Conservation (phyloP, 2,329 filamentous ascomycete species). For the Helotiales sp. region DNA sequence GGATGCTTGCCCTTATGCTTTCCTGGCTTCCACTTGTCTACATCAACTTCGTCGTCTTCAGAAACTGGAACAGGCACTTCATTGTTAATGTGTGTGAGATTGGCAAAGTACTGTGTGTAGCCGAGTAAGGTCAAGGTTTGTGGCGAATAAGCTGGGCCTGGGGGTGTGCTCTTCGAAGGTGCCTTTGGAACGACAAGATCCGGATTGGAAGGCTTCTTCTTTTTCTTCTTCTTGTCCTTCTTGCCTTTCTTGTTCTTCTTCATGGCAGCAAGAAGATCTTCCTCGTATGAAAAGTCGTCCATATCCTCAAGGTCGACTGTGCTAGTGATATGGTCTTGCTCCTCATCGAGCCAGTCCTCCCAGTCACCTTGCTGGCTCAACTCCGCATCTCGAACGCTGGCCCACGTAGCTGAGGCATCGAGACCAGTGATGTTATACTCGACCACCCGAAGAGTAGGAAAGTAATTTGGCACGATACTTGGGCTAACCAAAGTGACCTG, state of each 20-base stretch:
- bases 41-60: constrained; percentile 27
- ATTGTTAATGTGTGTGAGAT: constrained; percentile 88
- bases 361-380: constrained; percentile 2
- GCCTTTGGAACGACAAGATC: constrained; percentile 66
- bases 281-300: constrained; percentile 4
- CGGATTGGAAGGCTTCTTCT: constrained; percentile 55
- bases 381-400: constrained; percentile 11
- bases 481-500: constrained; percentile 78
- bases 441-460: constrained; percentile 83
- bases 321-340: neutral
- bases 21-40: constrained; percentile 59
- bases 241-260: constrained; percentile 45
- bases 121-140: constrained; percentile 78
- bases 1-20: constrained; percentile 62
- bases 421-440: constrained; percentile 80
- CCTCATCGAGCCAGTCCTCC: constrained; percentile 23
- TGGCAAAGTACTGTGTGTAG: constrained; percentile 91
- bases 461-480: constrained; percentile 90
- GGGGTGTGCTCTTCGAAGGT: constrained; percentile 70
- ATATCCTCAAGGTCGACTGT: neutral
- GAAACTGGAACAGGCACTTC: constrained; percentile 46
- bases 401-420: constrained; percentile 27
- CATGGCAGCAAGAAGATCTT: constrained; percentile 30
- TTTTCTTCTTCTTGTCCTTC: constrained; percentile 41
- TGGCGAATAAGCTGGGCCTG: constrained; percentile 86